phyloP scores from a whole-genome alignment of 345 rosid species.

The Sonneratia caseolaris region DNA sequence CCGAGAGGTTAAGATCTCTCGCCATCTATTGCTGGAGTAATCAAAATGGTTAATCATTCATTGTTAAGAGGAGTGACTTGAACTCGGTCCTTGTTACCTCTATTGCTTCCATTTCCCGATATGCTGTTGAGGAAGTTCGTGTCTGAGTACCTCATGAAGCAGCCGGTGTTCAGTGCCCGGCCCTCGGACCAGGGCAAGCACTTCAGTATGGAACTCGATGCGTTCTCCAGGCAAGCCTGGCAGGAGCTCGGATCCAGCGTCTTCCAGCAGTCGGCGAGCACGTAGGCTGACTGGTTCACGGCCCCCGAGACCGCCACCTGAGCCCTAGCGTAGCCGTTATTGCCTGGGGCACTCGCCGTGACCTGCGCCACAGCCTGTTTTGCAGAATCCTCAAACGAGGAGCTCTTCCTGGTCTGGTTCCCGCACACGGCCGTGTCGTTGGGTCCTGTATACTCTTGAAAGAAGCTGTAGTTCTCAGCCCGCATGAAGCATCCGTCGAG shows the following conservation, averaged over 20 bases:
- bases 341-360: slow-evolving; percentile 31
- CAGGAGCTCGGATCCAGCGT: slow-evolving; percentile 53
- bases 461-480: slow-evolving; percentile 76
- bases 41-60: neutral
- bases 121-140: slow-evolving; percentile 55
- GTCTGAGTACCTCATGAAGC: slow-evolving; percentile 83
- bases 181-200: slow-evolving; percentile 92
- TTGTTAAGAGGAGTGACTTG: no score
- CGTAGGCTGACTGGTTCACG: slow-evolving; percentile 44
- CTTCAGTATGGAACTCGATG: slow-evolving; percentile 41
- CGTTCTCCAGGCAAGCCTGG: slow-evolving; percentile 56
- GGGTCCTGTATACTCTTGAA: slow-evolving; percentile 48
- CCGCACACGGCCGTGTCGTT: slow-evolving; percentile 54
- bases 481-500: slow-evolving; percentile 98
- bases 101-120: slow-evolving; percentile 35
- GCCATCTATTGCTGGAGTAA: neutral
- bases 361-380: slow-evolving; percentile 38
- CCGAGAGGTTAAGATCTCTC: neutral
- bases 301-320: slow-evolving; percentile 24
- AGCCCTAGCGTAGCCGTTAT: slow-evolving; percentile 40
- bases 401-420: slow-evolving; percentile 34
- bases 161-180: slow-evolving; percentile 73
- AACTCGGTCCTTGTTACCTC: slow-evolving; percentile 31
- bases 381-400: slow-evolving; percentile 34
- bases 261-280: slow-evolving; percentile 79